Evolutionary conservation across 208 protist species (phyloP), one percentile per base, ranked within the genome.

Genomic region (Trypanosomatidae sp.): DNA sequence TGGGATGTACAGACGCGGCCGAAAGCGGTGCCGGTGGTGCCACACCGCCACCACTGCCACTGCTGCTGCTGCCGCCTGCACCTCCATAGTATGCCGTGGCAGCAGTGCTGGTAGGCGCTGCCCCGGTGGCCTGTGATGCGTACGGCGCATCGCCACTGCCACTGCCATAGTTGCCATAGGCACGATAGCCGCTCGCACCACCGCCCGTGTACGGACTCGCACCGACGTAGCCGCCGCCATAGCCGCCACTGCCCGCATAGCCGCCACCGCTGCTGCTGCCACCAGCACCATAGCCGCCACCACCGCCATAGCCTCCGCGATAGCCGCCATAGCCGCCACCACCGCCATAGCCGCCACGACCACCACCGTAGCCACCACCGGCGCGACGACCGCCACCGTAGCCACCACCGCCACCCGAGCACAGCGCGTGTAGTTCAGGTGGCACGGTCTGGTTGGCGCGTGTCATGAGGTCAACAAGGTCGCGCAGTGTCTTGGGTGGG

Each of bases 401-500:
- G 46, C 55, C 38, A 7, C 47, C 10, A 38, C 50, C 24, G 26
- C 33, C 18, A n/a, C 47, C 41, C 37, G 16, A 26, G 32, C 56
- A 57, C 15, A 89, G 48, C 18, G 52, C 49, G 52, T 75, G 76
- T 7, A 92, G 57, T 60, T 83, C 76, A 15, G 60, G 61, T 15
- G 73, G 66, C 24, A 92, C 64, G 30, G 53, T 46, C 49, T 89
- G 76, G 18, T 82, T 78, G 15, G 75, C 70, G 25, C 72, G 68
- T 0, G 53, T 50, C 4, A 92, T 47, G 23, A 92, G 53, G n/a
- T 83, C 76, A 10, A 73, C 66, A 8, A 92, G 54, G 24, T 86
- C 80, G 15, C 66, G 64, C 23, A 92, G 60, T 10, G 75, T 86
- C 66, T 92, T 92, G 39, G 58, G 57, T 20, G 70, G 63, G 39